Conservation (phyloP, 2,329 filamentous ascomycete species). For the Akanthomyces dipterigenus region DNA sequence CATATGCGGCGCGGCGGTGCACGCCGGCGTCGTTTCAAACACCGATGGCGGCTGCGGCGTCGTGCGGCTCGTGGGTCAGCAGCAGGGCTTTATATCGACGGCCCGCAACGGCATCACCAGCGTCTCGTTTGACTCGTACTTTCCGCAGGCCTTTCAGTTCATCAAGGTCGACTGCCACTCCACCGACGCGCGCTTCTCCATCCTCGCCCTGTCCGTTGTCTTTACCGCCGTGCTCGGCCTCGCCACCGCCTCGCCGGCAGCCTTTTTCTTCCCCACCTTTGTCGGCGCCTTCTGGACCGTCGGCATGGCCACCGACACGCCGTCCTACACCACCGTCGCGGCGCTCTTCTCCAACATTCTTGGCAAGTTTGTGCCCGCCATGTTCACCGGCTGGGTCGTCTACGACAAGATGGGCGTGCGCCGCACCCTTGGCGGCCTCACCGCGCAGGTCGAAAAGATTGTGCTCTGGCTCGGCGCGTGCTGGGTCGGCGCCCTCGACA, state of each 20-base stretch:
- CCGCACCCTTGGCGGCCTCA: slow-evolving; percentile 63
- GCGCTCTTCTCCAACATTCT: slow-evolving; percentile 70
- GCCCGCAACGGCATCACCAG: slow-evolving; percentile 70
- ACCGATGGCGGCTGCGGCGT: slow-evolving; percentile 74
- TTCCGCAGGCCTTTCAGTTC: slow-evolving; percentile 82
- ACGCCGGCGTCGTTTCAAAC: slow-evolving; percentile 71
- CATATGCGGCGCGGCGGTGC: slow-evolving; percentile 78
- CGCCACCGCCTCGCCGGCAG: slow-evolving; percentile 68
- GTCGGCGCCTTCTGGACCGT: slow-evolving; percentile 82
- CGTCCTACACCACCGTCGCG: slow-evolving; percentile 58
- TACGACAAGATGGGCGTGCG: slow-evolving; percentile 76
- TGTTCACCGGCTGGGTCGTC: slow-evolving; percentile 81
- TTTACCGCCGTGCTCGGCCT: slow-evolving; percentile 75
- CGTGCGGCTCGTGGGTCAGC: slow-evolving; percentile 63
- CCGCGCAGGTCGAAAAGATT: slow-evolving; percentile 83
- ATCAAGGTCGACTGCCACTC: slow-evolving; percentile 60
- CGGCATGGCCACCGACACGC: slow-evolving; percentile 82
- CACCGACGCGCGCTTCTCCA: slow-evolving; percentile 73
- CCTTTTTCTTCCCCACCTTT: slow-evolving; percentile 84
- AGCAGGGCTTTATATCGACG: slow-evolving; percentile 55
- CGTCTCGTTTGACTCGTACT: slow-evolving; percentile 76
- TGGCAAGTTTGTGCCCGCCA: slow-evolving; percentile 77
- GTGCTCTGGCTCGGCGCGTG: slow-evolving; percentile 83
- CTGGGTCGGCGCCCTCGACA: slow-evolving; percentile 87
- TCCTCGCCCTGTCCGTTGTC: slow-evolving; percentile 72